A percentile compares a stretch with the other conserved stretches of the same genome.
Evolutionary conservation across 73 alveolate species (phyloP).

Genomic region (Halteria grandinella): DNA sequence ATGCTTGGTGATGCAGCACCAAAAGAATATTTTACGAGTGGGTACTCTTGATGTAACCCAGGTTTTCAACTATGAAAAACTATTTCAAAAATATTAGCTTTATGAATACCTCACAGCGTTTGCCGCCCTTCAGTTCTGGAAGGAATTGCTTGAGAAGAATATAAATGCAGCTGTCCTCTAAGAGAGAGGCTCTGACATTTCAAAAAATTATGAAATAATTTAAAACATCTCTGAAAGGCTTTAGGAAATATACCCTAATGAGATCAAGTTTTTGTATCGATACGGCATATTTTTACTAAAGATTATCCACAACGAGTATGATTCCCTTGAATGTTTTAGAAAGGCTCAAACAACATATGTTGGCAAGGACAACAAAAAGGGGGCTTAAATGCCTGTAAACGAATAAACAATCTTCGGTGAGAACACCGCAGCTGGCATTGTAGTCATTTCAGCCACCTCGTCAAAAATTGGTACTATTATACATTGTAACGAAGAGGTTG

Average conservation of each 20-base stretch:
- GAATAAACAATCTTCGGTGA: slow-evolving; percentile 38
- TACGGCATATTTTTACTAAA: slow-evolving; percentile 26
- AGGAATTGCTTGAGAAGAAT: slow-evolving; percentile 22
- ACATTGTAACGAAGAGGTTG: slow-evolving; percentile 37
- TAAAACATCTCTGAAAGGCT: background rate
- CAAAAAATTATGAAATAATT: slow-evolving; percentile 24
- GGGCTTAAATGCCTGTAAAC: background rate
- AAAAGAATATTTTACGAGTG: slow-evolving; percentile 9
- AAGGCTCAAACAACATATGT: slow-evolving; percentile 21
- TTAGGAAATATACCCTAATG: slow-evolving; percentile 9
- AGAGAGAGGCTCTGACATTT: slow-evolving; percentile 22
- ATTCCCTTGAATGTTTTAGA: slow-evolving; percentile 18
- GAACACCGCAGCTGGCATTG: slow-evolving; percentile 35
- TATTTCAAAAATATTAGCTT: background rate
- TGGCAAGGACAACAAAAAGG: slow-evolving; percentile 4
- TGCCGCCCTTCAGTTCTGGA: slow-evolving; percentile 38
- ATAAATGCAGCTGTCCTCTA: slow-evolving; percentile 1
- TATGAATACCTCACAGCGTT: slow-evolving; percentile 20
- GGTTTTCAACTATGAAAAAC: slow-evolving; percentile 31
- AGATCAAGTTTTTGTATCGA: slow-evolving; percentile 30
- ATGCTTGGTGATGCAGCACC: background rate
- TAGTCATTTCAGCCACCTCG: slow-evolving; percentile 32
- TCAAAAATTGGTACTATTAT: slow-evolving; percentile 20
- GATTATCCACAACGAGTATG: slow-evolving; percentile 34
- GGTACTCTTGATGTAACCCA: slow-evolving; percentile 12